These are phyloP conservation scores for Malus fusca DNA, from an alignment of 306 rosid species.

Conservation along the genomic window DNA sequence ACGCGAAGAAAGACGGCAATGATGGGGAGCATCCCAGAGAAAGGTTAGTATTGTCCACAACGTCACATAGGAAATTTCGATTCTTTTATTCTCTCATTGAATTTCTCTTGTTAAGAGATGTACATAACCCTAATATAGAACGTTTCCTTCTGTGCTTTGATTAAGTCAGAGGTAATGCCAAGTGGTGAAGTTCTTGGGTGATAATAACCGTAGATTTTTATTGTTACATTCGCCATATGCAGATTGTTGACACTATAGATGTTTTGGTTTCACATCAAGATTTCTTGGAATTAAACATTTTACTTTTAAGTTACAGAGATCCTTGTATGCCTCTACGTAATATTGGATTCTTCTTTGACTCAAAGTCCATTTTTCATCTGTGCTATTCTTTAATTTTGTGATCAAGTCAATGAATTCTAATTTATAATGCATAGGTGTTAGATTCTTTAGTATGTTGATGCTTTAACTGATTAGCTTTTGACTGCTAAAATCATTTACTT, in stretches of 20 bases:
- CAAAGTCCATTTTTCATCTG: background rate
- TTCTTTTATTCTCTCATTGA: background rate
- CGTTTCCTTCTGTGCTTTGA: background rate
- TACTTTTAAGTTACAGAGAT: background rate
- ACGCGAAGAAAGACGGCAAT: constrained; percentile 19
- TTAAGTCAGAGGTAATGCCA: background rate
- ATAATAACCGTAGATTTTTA: background rate
- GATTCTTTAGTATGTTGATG: background rate
- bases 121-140: background rate
- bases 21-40: constrained; percentile 30
- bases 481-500: background rate
- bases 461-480: background rate
- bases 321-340: background rate
- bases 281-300: background rate
- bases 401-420: background rate
- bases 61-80: background rate
- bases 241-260: background rate
- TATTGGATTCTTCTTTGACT: background rate
- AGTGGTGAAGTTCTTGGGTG: background rate
- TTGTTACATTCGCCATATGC: background rate
- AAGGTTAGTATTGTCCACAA: constrained; percentile 39
- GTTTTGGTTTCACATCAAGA: background rate
- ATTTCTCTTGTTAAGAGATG: background rate
- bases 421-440: background rate
- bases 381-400: background rate